phyloP scores from a whole-genome alignment of 2,329 filamentous ascomycete genomes.

The Aspergillus intermedius region DNA sequence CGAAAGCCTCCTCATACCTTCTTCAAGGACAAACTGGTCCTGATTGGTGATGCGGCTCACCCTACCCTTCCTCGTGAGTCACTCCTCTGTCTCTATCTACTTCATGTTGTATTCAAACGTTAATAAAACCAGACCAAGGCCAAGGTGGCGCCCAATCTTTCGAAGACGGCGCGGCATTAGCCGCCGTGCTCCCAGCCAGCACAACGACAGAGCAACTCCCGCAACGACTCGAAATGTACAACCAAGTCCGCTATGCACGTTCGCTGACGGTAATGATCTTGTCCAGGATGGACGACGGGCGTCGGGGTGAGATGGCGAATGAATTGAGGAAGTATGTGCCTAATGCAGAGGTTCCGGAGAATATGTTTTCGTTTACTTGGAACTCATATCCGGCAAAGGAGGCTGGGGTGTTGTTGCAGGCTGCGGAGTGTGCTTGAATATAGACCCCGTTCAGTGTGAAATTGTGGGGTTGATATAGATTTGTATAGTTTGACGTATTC shows the following conservation, averaged over 20 bases:
- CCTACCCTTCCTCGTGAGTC: constrained; percentile 13
- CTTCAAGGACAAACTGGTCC: constrained; percentile 11
- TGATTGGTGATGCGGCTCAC: constrained; percentile 17
- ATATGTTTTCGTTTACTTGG: constrained; percentile 9
- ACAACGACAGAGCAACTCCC: constrained; percentile 4
- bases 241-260: constrained; percentile 11
- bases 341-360: constrained; percentile 5
- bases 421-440: neutral
- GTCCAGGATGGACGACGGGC: constrained; percentile 9
- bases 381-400: constrained; percentile 4
- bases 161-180: constrained; percentile 32
- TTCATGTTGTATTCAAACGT: neutral
- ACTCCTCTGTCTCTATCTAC: neutral
- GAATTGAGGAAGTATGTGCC: constrained; percentile 10
- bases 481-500: too few relatives aligned
- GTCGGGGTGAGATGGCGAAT: constrained; percentile 8
- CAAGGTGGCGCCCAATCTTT: constrained; percentile 34
- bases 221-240: constrained; percentile 13
- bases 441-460: too few relatives aligned
- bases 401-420: neutral
- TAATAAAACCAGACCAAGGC: constrained; percentile 28
- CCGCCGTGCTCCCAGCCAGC: constrained; percentile 20
- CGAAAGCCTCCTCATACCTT: constrained; percentile 9
- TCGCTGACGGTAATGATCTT: constrained; percentile 18
- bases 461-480: too few relatives aligned